Evolutionary conservation across 768 basidiomycete genomes (phyloP), one percentile per base, ranked within the genome.

Genomic region (Xerocomus potaroensis): DNA sequence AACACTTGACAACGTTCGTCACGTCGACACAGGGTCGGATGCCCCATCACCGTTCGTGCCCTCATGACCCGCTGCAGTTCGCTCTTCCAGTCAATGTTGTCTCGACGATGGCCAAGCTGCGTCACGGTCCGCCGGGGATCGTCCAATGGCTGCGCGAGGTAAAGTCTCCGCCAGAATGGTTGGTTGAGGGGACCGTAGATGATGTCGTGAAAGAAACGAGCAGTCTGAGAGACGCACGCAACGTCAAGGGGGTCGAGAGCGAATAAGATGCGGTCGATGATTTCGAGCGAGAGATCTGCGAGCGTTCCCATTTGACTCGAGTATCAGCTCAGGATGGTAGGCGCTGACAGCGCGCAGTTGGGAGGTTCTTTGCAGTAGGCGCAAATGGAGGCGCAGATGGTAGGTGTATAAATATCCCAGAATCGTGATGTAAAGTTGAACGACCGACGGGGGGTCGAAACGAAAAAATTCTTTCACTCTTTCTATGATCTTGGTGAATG

Each of bases 191-290:
- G 71, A 9, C 64, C 63, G 54, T 83, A 81, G 18, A 86, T 61
- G 48, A 81, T 51, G 4, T 54, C 56, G 47, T 69, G 64, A 41
- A 76, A 67, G n/a, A 57, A 50, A 5, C 3, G 66, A 53, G 76
- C 80, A 11, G 77, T 75, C 58, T 80, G 78, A 0, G 83, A 69
- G 31, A 77, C 54, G 18, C 60, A 47, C 1, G 84, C 71, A 31
- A 87, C 73, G 46, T 86, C 78, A 34, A 77, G 57, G 4, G 86
- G 86, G 55, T 84, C 79, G 49, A 77, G 72, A n/a, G 64, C 52
- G 33, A 77, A 54, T 8, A 89, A 65, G 44, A 84, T 74, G 43
- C 72, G 66, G 38, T 84, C 83, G 30, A 84, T 51, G 36, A 84
- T 59, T 61, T 90, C 87, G 9, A 65, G 63, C 10, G 84, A 81